Evolutionary conservation across 805 yeast species (phyloP).

Genomic region (Starmerella bombi): DNA sequence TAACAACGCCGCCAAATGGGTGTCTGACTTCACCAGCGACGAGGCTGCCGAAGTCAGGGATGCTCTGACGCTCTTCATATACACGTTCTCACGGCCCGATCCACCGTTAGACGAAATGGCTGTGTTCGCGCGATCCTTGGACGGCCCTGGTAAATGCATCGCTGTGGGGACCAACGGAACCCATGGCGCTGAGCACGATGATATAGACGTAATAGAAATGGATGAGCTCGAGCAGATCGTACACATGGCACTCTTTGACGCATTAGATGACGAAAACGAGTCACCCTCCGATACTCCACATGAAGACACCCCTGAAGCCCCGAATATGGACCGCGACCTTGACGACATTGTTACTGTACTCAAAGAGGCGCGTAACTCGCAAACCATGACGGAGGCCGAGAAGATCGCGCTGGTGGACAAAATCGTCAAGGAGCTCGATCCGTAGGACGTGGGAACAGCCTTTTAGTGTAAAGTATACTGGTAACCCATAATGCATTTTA

Average conservation of each 20-base stretch:
- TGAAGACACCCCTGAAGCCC: constrained; percentile 23
- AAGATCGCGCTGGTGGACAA: constrained; percentile 26
- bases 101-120: constrained; percentile 8
- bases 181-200: constrained; percentile 3
- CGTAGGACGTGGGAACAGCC: background rate
- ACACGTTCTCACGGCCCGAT: constrained; percentile 11
- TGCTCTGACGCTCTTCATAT: constrained; percentile 28
- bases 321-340: constrained; percentile 18
- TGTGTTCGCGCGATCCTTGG: constrained; percentile 16
- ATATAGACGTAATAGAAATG: background rate
- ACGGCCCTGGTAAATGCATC: constrained; percentile 22
- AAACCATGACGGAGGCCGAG: constrained; percentile 23
- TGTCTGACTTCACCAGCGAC: constrained; percentile 22
- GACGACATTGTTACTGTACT: constrained; percentile 24
- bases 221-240: constrained; percentile 12
- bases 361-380: constrained; percentile 19
- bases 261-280: constrained; percentile 1
- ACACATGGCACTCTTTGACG: constrained; percentile 13
- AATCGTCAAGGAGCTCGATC: constrained; percentile 25
- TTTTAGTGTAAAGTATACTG: constrained; percentile 3
- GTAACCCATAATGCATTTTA: background rate
- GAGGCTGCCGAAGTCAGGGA: constrained; percentile 30
- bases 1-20: constrained; percentile 24
- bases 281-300: background rate
- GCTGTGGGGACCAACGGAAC: constrained; percentile 18